Evolutionary conservation across 2,329 filamentous ascomycete genomes (phyloP).

Genomic region (Emergomyces pasteurianus): DNA sequence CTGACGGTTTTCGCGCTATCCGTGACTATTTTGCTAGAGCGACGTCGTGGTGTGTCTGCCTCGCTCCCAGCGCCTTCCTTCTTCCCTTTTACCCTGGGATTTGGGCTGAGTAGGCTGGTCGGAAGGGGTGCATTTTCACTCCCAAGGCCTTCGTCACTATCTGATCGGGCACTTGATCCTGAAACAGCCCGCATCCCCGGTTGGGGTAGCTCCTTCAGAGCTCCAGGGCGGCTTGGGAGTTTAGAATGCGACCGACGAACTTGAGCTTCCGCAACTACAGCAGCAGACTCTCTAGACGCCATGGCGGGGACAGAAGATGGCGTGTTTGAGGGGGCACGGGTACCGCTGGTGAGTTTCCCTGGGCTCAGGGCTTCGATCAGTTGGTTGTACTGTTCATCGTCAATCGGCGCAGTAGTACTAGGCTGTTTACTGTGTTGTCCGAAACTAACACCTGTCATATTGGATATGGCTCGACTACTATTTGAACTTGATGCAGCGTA

Average conservation of each 20-base stretch:
- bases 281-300: constrained; percentile 17
- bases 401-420: constrained; percentile 21
- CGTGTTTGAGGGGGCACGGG: constrained; percentile 22
- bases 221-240: constrained; percentile 11
- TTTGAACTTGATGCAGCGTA: constrained; percentile 30
- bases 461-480: constrained; percentile 30
- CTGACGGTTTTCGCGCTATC: background rate
- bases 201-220: constrained; percentile 20
- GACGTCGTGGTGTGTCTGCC: background rate
- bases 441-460: constrained; percentile 30
- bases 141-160: constrained; percentile 9
- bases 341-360: constrained; percentile 19
- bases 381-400: constrained; percentile 27
- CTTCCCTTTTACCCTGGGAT: constrained; percentile 20
- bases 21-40: background rate
- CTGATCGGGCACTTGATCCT: constrained; percentile 21
- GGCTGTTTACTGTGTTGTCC: constrained; percentile 30
- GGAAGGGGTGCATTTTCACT: constrained; percentile 12
- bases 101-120: constrained; percentile 22
- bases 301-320: constrained; percentile 15
- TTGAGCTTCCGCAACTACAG: constrained; percentile 17
- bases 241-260: constrained; percentile 17
- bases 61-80: constrained; percentile 18
- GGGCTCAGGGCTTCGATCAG: constrained; percentile 28
- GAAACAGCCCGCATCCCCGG: constrained; percentile 21